Base-by-base conservation (phyloP, 495 filamentous ascomycete species). In the Cercophora scortea region DNA sequence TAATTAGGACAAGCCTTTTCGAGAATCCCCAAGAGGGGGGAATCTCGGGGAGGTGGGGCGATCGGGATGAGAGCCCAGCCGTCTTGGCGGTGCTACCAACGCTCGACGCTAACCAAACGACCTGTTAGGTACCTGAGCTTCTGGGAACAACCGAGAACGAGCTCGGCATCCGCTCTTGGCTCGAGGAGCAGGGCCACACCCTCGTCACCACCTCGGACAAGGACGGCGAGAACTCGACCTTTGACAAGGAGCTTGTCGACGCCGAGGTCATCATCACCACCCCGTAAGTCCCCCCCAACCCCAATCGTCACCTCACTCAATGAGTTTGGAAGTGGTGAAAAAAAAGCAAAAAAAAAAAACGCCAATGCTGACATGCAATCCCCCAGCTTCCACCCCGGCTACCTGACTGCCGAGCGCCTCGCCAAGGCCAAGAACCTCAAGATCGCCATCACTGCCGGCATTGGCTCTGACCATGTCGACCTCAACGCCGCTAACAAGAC, bases 181-280 rank as follows among this genome's bases (percentile, higher is more conserved):
- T 98, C 57, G 93, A 97, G 75, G 87, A 89, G 46, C 80, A 90
- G 67, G 93, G 93, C 64, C 93, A 98, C 81, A 92, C 87, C 32
- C 81, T 98, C 47, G 85, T 98, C 52, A 98, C 92, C 59, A 98
- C 93, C 51, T 95, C 91, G 53, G 89, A 95, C 76, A 98, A 98
- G 79, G 93, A 79, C 58, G 88, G 92, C 53, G 85, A 88, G 74
- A 81, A 88, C 81, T 96, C 92, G 47, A 86, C 75, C 54, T 96
- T 98, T 67, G 93, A 98, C 72, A 79, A 89, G 74, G 88, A 98
- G 72, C 79, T 98, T 19, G 90, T 92, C 45, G 93, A 98, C 67
- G 89, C 93, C 52, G 93, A 98, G 70, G 81, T 98, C 68, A 96
- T 98, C 80, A 96, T 98, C 75, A 98, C 93, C 59, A 98, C 93